Evolutionary conservation across 176 grass and related monocot species (phyloP), one percentile per base, ranked within the genome.

Genomic region (Metroxylon sagu): DNA sequence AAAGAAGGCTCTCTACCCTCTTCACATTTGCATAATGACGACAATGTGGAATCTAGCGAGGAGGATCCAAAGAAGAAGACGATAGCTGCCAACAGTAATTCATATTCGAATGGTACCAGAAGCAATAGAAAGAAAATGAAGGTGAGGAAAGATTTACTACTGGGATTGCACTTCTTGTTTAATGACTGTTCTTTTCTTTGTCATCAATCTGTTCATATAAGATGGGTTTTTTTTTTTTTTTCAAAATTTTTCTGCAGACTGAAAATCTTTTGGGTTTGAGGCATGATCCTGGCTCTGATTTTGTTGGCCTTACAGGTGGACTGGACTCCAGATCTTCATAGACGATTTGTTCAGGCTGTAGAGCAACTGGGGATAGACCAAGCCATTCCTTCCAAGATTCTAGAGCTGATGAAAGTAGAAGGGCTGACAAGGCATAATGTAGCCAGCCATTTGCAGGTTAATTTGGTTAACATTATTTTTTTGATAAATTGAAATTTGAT

Each of bases 331-430:
- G 79, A 82, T 31, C 58, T 82, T 15, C 79, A 82, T 29, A 82
- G 65, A n/a, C 51, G 62, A 54, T 82, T 82, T 76, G 79, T 82
- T 19, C 62, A 82, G 51, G 79, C 79, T 26, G 79, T 82, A 65
- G 79, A 82, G 49, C 79, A 82, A 54, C 67, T 76, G 43, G 79
- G 79, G 25, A 35, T 82, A 19, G 79, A 82, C 59, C 73, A 76
- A 50, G 79, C 79, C 16, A 82, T 82, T 68, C 79, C 79, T 67
- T 82, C 79, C 4, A 82, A 82, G 74, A 82, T 82, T 39, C 67
- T 82, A 29, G 73, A 82, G 31, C 59, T 82, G 50, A 82, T 82
- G 79, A 76, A 82, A 71, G 79, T 82, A 31, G 72, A 76, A 60
- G 73, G 73, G 15, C 51, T 81, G 39, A 81, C 78, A 26, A 74